These are phyloP conservation scores for Wickerhamomyces sp. DNA, from an alignment of 1,139 yeast genomes.

Conservation along the genomic window DNA sequence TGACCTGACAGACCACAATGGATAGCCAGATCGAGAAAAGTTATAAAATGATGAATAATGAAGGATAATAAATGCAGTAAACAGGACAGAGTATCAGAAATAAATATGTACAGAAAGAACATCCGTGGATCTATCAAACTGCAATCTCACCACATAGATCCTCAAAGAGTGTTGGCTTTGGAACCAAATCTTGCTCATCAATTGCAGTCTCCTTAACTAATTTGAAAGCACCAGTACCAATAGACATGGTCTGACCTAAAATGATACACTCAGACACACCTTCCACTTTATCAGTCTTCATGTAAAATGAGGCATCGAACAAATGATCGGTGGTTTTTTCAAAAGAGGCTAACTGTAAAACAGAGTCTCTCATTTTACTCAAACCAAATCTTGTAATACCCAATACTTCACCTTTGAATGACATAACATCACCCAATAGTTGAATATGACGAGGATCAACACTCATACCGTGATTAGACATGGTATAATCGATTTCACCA, in stretches of 20 bases:
- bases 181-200: constrained; percentile 39
- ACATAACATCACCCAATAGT: constrained; percentile 96
- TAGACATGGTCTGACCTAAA: constrained; percentile 94
- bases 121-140: constrained; percentile 3
- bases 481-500: constrained; percentile 92
- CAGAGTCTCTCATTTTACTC: constrained; percentile 98
- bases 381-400: constrained; percentile 98
- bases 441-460: constrained; percentile 99
- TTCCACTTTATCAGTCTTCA: constrained; percentile 93
- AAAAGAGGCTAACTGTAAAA: constrained; percentile 91
- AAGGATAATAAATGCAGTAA: not conserved
- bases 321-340: constrained; percentile 98
- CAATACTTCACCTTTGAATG: constrained; percentile 95
- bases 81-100: no score
- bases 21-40: no score
- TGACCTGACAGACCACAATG: no score
- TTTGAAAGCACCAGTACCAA: constrained; percentile 97
- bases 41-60: no score
- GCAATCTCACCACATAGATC: constrained; percentile 33
- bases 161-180: constrained; percentile 61
- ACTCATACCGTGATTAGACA: constrained; percentile 99
- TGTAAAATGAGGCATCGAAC: constrained; percentile 96
- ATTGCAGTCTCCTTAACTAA: constrained; percentile 58
- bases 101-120: not conserved
- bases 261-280: constrained; percentile 98